Evolutionary conservation across 2,329 filamentous ascomycete genomes (phyloP), one percentile per base, ranked within the genome.

Genomic region (Ilyonectria destructans): DNA sequence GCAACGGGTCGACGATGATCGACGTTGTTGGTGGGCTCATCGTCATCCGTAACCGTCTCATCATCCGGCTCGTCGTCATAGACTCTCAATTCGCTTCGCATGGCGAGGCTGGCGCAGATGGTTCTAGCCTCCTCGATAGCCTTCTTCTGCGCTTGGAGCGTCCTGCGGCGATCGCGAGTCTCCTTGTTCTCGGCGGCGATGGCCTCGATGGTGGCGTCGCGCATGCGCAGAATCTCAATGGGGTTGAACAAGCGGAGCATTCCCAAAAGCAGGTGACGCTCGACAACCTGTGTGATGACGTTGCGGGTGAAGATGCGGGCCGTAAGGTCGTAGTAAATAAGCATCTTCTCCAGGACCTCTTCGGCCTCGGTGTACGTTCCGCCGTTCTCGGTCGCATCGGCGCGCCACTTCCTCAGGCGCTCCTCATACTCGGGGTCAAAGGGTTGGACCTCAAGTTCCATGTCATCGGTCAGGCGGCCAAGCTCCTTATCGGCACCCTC

Each of bases 351-450:
- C 29, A 87, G 72, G 0, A 87, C 85, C 74, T 87, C 85, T 66
- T 87, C 84, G 0, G 86, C 85, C 65, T 87, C 85, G 2, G 82
- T 84, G 71, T 85, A 87, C 0, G 80, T 81, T 29, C 82, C 83
- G 0, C 84, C 85, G 7, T 86, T 82, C 67, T 82, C 77, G 0
- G 82, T 82, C 0, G 80, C 77, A 7, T 82, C 77, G 0, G 78
- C 78, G 6, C 86, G 84, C 85, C 85, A 87, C 62, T 78, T 82
- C 31, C 82, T 78, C 58, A 87, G 80, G 1, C 85, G 84, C 21
- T 86, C 84, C 73, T 87, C 85, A 60, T 87, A 87, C 72, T 87
- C 85, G 0, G 85, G 85, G 60, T 87, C 86, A 58, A 86, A 87
- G 0, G 85, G 85, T 75, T 87, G 85, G 2, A 87, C 82, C 68